phyloP scores from a whole-genome alignment of 768 basidiomycete species.

The Pleurotus tuber-regium region DNA sequence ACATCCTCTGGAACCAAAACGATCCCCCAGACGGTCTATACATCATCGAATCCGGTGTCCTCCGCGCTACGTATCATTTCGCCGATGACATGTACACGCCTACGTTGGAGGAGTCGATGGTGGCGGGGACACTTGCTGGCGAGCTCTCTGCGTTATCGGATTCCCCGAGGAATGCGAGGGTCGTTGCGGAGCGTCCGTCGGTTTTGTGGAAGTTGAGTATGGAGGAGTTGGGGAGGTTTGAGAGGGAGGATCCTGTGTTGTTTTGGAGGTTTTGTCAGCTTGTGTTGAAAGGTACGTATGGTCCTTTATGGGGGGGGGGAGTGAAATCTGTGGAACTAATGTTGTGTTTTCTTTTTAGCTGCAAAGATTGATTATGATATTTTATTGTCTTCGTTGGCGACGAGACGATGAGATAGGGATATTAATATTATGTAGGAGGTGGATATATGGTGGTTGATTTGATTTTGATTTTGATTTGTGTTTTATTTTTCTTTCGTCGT shows the following conservation, averaged over 20 bases:
- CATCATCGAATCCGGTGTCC: conserved; percentile 82
- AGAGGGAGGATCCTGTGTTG: conserved; percentile 63
- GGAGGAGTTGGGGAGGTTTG: conserved; percentile 56
- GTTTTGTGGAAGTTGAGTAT: conserved; percentile 79
- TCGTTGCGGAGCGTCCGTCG: conserved; percentile 73
- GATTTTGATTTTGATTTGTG: no score
- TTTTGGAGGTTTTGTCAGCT: conserved; percentile 65
- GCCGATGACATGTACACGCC: conserved; percentile 64
- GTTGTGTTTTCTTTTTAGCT: conserved; percentile 36
- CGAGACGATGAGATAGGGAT: conserved; percentile 29
- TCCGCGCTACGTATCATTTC: conserved; percentile 82
- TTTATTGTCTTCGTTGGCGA: conserved; percentile 48
- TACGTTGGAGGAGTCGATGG: conserved; percentile 86
- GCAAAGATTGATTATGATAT: conserved; percentile 70
- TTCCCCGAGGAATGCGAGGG: conserved; percentile 80
- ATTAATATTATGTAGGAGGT: no score
- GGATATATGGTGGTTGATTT: no score
- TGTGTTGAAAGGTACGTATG: conserved; percentile 69
- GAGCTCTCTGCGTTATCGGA: conserved; percentile 85
- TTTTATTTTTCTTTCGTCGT: no score
- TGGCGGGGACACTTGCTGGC: conserved; percentile 88
- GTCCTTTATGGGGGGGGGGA: no score
- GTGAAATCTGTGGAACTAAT: no score
- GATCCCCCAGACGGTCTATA: conserved; percentile 82
- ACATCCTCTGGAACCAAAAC: conserved; percentile 73